phyloP scores from a whole-genome alignment of 352 stramenopile genomes.

The Globisporangium yorkense region DNA sequence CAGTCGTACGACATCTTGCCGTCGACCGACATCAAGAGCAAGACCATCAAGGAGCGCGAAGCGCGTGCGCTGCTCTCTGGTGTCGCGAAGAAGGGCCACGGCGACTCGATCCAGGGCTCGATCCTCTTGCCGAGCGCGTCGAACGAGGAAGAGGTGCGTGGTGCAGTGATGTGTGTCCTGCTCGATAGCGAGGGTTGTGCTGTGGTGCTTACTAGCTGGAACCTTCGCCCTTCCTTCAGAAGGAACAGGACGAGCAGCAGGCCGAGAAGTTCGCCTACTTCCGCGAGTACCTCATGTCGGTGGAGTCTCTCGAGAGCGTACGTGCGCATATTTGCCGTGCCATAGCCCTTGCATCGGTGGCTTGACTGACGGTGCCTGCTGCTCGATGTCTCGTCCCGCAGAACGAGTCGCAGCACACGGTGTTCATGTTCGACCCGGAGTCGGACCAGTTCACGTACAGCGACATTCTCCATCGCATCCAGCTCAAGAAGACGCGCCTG shows the following conservation, averaged over 20 bases:
- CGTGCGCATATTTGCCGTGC: conserved; percentile 14
- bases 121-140: conserved; percentile 59
- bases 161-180: no score
- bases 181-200: background rate
- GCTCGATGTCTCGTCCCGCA: conserved; percentile 3
- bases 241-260: conserved; percentile 39
- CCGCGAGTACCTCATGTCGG: conserved; percentile 73
- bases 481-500: conserved; percentile 80
- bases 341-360: background rate
- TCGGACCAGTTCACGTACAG: conserved; percentile 76
- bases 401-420: conserved; percentile 62
- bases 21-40: conserved; percentile 73
- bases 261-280: conserved; percentile 80
- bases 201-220: conserved; percentile 4
- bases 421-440: conserved; percentile 76
- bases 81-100: conserved; percentile 61
- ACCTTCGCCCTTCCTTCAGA: conserved; percentile 2
- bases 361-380: no score
- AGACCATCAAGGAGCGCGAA: conserved; percentile 63
- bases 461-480: conserved; percentile 67
- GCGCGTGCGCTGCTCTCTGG: conserved; percentile 66
- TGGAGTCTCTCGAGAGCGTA: conserved; percentile 65
- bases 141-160: conserved; percentile 45
- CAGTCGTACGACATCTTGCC: conserved; percentile 84
- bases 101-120: conserved; percentile 67